Base-by-base conservation (phyloP, 116 monocot species). In the Phalaenopsis hybrid region DNA sequence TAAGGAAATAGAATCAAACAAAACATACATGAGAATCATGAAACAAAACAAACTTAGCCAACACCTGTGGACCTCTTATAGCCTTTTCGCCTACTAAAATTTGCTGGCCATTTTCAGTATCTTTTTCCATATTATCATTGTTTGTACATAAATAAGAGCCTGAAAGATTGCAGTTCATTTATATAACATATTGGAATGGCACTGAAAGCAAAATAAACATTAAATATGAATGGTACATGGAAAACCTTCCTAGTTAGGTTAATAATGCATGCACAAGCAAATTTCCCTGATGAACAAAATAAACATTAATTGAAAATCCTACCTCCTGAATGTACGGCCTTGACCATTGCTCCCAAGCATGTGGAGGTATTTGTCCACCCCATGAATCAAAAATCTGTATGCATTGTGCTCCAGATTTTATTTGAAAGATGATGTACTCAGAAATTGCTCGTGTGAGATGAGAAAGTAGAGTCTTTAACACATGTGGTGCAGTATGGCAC, bases 331-430 rank as follows among this genome's bases (percentile, higher is more conserved):
- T 94, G 58, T 94, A 96, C 72, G 96, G 96, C 70, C 88, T 96
- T 50, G 96, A 96, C 96, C 96, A 96, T 23, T 78, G 61, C 50
- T 94, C 96, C 96, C 96, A 96, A 81, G 92, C 84, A 91, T 94
- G 74, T 58, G 96, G 96, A 57, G 96, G 91, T 55, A 97, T 79
- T 72, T 94, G 94, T 23, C 97, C 97, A 85, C 94, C 96, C 94
- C 97, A 97, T 83, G 97, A 94, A 85, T 97, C 97, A 79, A 94
- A 97, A 73, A 94, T 94, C 70, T 94, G 94, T 83, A 97, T 89
- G 59, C 94, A 97, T 58, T 97, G 97, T 57, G 97, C 97, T 50
- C 97, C 97, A 74, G 94, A 91, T 25, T 91, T 91, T 34, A 97
- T 81, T 89, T 97, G 97, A 83, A 87, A 94, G 81, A 94, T 90